Evolutionary conservation across 2,329 filamentous ascomycete genomes (phyloP), one percentile per base, ranked within the genome.

Genomic region (Aspergillus sp.): DNA sequence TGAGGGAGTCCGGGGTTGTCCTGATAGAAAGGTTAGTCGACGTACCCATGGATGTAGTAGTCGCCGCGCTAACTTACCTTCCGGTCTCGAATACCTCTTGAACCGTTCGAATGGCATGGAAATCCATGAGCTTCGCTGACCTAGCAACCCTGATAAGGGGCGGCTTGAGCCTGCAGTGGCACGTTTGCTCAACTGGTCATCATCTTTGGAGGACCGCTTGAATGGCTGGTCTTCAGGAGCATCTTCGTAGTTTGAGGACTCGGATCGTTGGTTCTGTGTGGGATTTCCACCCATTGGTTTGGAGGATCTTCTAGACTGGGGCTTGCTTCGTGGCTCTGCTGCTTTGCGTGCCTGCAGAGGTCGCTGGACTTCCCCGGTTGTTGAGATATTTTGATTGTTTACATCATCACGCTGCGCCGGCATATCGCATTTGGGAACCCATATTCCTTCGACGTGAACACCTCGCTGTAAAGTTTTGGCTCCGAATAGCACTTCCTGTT

Each of bases 391-490:
- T 38, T n/a, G 35, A 14, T n/a, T 38, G 14, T 38, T 38, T 14
- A n/a, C 5, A 4, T 11, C 16, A n/a, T 38, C 14, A 2, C 2
- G 11, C 14, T 3, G 16, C 14, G 11, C 14, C 16, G 26, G 26
- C 10, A 30, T 2, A 8, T 30, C 26, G 26, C 26, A 30, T 8
- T 38, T 75, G 20, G 84, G 86, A 46, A 88, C 83, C 86, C 88
- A 90, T 47, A 96, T 91, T 3, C 90, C 92, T 58, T 95, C 89
- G 7, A 95, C 83, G 66, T 93, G 83, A 41, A 95, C 78, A 5
- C 91, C 91, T 60, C 83, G 88, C 68, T 96, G 87, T 44, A 96
- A 83, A 6, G 92, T 92, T 60, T 88, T 85, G 49, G 94, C 83
- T 17, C 93, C 92, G 64, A 96, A 96, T 0, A 90, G 91, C 33